Base-by-base conservation (phyloP, 805 yeast genomes). In the Myxozyma nipponensis region DNA sequence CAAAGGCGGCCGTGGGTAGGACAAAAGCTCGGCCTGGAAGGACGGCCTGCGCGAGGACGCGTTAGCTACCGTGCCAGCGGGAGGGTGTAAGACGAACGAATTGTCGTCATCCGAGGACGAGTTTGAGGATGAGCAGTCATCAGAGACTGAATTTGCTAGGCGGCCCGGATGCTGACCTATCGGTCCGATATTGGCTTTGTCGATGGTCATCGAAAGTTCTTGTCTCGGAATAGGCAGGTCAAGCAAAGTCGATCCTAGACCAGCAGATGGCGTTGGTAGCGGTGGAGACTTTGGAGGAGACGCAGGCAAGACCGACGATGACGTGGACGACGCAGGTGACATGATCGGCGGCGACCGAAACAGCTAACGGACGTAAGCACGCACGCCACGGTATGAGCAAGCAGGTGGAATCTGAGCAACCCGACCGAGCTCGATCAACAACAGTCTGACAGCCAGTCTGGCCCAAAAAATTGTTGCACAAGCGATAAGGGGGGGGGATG, bases 41-140 rank as follows among this genome's bases (percentile, higher is more conserved):
- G 82, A 76, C 17, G 86, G 86, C 58, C 86, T 69, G 62, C 86
- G 71, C 3, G 83, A 76, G 9, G 79, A 75, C 34, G 81, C 32
- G 32, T 28, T 28, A 7, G 32, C 32, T 7, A 28, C 32, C 32
- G 32, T 13, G 32, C 32, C 32, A 28, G 32, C 7, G 13, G 32
- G 32, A 7, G 13, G 32, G 46, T 39, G 38, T 17, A 44, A 24
- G 37, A 32, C 44, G 17, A 44, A 36, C 34, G 19, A 25, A 9
- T 46, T 46, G 39, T 50, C 54, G 51, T 50, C 55, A 48, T n/a
- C 30, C 13, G 42, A 39, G 34, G 42, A 39, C 10, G 39, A 36
- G 15, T 18, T 36, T 21, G 39, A 36, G 10, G 39, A 36, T n/a
- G 34, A 10, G 32, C 13, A 10, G 18, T 39, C 42, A 9, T 37